These are phyloP conservation scores for Phoma sp. DNA, from an alignment of 2,329 filamentous ascomycete genomes.

Conservation along the genomic window DNA sequence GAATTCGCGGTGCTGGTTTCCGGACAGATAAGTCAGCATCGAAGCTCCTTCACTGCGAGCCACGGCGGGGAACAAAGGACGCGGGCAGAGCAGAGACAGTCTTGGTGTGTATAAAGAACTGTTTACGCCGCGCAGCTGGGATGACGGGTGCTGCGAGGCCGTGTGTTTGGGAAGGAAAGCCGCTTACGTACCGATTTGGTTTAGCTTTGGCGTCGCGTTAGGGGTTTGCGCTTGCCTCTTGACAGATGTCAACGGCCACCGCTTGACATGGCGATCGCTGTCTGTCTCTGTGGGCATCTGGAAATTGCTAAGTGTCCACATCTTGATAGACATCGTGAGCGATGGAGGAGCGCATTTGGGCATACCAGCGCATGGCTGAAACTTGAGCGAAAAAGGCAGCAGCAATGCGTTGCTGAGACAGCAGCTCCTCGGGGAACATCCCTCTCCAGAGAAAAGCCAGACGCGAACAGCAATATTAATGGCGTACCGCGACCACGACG, in stretches of 20 bases:
- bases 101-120: conserved; percentile 17
- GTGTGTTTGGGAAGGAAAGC: conserved; percentile 28
- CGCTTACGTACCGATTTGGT: conserved; percentile 17
- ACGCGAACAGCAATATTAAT: conserved; percentile 4
- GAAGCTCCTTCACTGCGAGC: conserved; percentile 12
- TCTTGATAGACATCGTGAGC: not conserved
- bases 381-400: conserved; percentile 3
- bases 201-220: not conserved
- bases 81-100: conserved; percentile 15
- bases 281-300: not conserved
- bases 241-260: conserved; percentile 13
- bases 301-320: no score
- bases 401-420: conserved; percentile 22
- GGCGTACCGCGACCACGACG: conserved; percentile 1
- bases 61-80: not conserved
- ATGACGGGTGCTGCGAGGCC: conserved; percentile 24
- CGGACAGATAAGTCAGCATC: conserved; percentile 25
- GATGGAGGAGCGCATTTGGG: not conserved
- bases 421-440: conserved; percentile 18
- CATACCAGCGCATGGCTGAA: conserved; percentile 1
- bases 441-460: conserved; percentile 17
- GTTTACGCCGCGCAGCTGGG: conserved; percentile 30
- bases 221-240: conserved; percentile 11
- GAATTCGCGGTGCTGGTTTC: conserved; percentile 27
- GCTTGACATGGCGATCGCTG: conserved; percentile 5